Base-by-base conservation (phyloP, 1,139 yeast species). In the Scheffersomyces quercinus region DNA sequence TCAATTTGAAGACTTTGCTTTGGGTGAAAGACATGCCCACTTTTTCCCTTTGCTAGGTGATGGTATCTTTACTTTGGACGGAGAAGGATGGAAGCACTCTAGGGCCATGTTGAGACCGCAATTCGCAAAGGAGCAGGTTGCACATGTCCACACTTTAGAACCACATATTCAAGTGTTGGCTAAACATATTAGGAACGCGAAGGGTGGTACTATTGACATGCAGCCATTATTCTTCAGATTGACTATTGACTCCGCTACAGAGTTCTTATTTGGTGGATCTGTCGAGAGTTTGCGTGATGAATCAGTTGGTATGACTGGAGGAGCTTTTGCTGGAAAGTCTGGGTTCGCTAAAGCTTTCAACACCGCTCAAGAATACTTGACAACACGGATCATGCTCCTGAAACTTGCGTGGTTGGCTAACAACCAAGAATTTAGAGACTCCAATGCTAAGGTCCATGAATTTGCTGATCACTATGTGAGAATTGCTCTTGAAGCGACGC, bases 51-150 rank as follows among this genome's bases (percentile, higher is more conserved):
- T 77, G 16, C 63, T 80, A 38, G 85, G 85, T 5, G 77, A 77
- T 45, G 85, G 85, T 3, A 79, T 80, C 46, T 80, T 80, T 62
- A 78, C 83, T 2, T 65, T 77, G 32, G 81, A 77, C 46, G 81
- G 80, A 9, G 70, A 64, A 32, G 81, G 77, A 4, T 80, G 85
- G 85, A 75, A 77, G 52, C 81, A 79, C 55, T 73, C 82, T 15
- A 65, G 85, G 40, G 75, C 81, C 2, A 65, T 81, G 77, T 69
- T 81, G 52, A 67, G 84, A 45, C 85, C 85, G 1, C 83, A 79
- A 58, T 81, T 81, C 59, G 69, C 78, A 16, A 66, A 81, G 46
- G 82, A 78, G 52, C 82, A 79, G 56, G 72, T 80, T 37, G 70
- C 77, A 10, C 82, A 77, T 49, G 72, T 79, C 36, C 64, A 65